Percentiles rank a stretch among this genome's conserved stretches.
Conservation (phyloP, 176 grass and related monocot genomes). For the Rhynchospora pubera region DNA sequence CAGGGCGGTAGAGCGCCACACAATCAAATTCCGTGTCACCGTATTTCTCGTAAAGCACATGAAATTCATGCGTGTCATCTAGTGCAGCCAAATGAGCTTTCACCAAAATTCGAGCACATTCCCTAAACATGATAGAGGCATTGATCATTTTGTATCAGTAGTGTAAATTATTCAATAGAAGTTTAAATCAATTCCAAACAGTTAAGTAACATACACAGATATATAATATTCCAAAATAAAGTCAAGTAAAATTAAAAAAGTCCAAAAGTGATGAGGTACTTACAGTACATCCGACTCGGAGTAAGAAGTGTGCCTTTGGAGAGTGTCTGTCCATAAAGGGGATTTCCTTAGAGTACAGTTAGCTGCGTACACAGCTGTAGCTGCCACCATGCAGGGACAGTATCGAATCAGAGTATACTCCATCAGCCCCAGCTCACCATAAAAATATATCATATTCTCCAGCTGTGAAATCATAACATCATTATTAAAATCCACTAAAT, state of each 20-base stretch:
- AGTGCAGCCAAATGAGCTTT: constrained; percentile 24
- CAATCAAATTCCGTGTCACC: constrained; percentile 9
- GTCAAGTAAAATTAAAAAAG: not conserved
- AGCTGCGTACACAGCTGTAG: constrained; percentile 53
- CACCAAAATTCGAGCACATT: constrained; percentile 25
- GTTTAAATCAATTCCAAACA: not conserved
- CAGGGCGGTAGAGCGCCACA: constrained; percentile 11
- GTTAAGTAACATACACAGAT: not conserved
- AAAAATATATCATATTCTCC: constrained; percentile 49
- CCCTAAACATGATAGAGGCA: constrained; percentile 13
- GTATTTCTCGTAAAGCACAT: constrained; percentile 43
- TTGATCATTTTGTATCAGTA: not conserved
- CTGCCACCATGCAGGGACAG: constrained; percentile 41
- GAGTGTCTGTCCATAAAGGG: constrained; percentile 58
- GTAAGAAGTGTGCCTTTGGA: constrained; percentile 47
- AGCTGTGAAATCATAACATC: constrained; percentile 16
- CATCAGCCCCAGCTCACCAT: constrained; percentile 47
- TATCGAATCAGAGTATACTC: constrained; percentile 32
- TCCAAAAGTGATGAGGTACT: not conserved
- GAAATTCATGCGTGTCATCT: constrained; percentile 30
- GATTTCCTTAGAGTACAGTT: constrained; percentile 49
- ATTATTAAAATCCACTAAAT: not conserved
- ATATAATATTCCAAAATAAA: not conserved
- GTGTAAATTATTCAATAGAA: not conserved
- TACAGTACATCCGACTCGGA: constrained; percentile 41